phyloP scores from a whole-genome alignment of 2,329 filamentous ascomycete genomes.

The Ascochyta rabiei region DNA sequence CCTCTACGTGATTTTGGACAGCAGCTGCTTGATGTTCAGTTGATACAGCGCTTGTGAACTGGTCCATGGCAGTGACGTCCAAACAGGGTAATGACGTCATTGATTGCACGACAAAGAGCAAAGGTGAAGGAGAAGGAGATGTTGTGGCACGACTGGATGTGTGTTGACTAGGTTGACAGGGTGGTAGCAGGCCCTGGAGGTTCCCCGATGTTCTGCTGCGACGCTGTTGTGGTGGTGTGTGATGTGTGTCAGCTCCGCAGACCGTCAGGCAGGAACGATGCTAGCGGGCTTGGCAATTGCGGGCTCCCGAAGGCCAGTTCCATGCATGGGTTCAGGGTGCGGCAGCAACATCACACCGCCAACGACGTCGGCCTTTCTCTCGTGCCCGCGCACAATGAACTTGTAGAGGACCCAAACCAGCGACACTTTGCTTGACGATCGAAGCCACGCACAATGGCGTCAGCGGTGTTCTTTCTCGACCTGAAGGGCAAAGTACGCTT shows the following conservation, averaged over 20 bases:
- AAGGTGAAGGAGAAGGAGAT: not conserved
- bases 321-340: constrained; percentile 15
- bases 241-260: no score
- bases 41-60: not conserved
- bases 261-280: not conserved
- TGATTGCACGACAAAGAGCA: not conserved
- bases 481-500: constrained; percentile 94
- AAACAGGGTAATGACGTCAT: not conserved
- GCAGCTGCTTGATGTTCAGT: not conserved
- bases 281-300: constrained; percentile 13
- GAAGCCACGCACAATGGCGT: constrained; percentile 72
- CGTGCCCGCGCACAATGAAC: constrained; percentile 26
- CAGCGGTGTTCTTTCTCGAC: constrained; percentile 97
- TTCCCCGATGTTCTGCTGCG: not conserved
- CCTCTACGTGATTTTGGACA: not conserved
- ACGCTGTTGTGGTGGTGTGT: not conserved
- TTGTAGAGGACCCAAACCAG: constrained; percentile 16
- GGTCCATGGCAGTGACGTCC: not conserved
- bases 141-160: not conserved
- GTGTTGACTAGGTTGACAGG: not conserved
- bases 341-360: constrained; percentile 14
- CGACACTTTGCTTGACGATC: constrained; percentile 3
- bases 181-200: not conserved
- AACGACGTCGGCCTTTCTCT: not conserved
- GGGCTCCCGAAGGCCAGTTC: constrained; percentile 9